phyloP scores from a whole-genome alignment of 805 yeast genomes.

The Lipomyces yamanashiensis region DNA sequence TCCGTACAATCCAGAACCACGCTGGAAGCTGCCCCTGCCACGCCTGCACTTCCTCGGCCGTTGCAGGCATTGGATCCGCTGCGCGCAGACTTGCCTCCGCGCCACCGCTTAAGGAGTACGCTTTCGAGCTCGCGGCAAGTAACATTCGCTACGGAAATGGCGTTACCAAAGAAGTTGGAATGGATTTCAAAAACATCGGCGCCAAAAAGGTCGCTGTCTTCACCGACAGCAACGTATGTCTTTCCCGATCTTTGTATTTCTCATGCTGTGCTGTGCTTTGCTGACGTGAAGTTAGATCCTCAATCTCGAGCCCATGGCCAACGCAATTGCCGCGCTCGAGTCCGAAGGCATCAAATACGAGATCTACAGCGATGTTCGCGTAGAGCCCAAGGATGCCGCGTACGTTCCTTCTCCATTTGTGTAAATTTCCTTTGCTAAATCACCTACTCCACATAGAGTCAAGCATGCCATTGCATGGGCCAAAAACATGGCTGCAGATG shows the following conservation, averaged over 20 bases:
- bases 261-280: not conserved
- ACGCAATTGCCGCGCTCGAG: constrained; percentile 46
- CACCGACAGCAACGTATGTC: constrained; percentile 44
- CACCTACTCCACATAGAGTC: constrained; percentile 36
- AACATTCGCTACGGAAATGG: constrained; percentile 50
- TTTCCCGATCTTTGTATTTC: not conserved
- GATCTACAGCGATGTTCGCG: constrained; percentile 46
- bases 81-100: constrained; percentile 29
- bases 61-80: constrained; percentile 25
- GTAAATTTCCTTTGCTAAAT: not conserved
- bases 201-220: constrained; percentile 46
- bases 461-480: constrained; percentile 48
- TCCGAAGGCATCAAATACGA: constrained; percentile 45
- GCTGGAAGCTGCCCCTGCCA: constrained; percentile 47
- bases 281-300: constrained; percentile 35
- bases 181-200: constrained; percentile 46
- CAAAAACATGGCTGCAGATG: constrained; percentile 45
- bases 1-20: constrained; percentile 40
- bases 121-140: constrained; percentile 50
- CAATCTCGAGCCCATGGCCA: constrained; percentile 42
- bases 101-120: constrained; percentile 43
- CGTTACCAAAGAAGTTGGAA: constrained; percentile 47
- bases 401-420: constrained; percentile 1
- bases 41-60: constrained; percentile 39
- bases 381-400: constrained; percentile 47